Evolutionary conservation across 345 rosid genomes (phyloP), one percentile per base, ranked within the genome.

Genomic region (Syzygium aqueum): DNA sequence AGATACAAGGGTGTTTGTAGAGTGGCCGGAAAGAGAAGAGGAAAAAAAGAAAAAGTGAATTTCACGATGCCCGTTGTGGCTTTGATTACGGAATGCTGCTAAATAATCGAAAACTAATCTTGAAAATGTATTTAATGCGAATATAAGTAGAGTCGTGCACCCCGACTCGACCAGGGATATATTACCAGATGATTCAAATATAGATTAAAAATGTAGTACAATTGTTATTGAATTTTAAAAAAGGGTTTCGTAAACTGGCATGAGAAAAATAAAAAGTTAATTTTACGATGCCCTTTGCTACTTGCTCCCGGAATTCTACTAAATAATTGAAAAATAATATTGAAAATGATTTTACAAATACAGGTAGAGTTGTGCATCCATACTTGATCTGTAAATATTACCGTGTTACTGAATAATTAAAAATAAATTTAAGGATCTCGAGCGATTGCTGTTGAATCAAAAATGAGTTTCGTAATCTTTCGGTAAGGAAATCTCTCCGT

Each of bases 281-380:
- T 17, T 37, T 33, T 10, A 67, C 13, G 7, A 2, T 3, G 11
- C 21, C 10, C 6, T 0, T 17, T 17, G 78, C 37, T 2, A 73
- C 22, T 37, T 19, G 49, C 37, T 37, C 33, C 0, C 0, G 0
- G 0, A 33, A 10, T 8, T 4, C 22, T 19, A 4, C 21, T 33
- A 16, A 33, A 33, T 0, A 5, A 17, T 33, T 1, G 4, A 67
- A 67, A 30, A 33, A 21, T 33, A 17, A 37, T 17, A 6, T 2
- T 2, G 23, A 33, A 9, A 30, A 30, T 67, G 43, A 67, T 67
- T 67, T 33, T 30, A 17, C 8, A 1, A 30, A 8, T 33, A 33
- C 43, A 17, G 17, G 23, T 2, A 4, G 13, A 17, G 12, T 17
- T 0, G 7, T 17, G 46, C 23, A 30, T 67, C 13, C 3, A 3